Evolutionary conservation across 1,139 yeast species (phyloP), one percentile per base, ranked within the genome.

Genomic region (Candida sanyaensis): DNA sequence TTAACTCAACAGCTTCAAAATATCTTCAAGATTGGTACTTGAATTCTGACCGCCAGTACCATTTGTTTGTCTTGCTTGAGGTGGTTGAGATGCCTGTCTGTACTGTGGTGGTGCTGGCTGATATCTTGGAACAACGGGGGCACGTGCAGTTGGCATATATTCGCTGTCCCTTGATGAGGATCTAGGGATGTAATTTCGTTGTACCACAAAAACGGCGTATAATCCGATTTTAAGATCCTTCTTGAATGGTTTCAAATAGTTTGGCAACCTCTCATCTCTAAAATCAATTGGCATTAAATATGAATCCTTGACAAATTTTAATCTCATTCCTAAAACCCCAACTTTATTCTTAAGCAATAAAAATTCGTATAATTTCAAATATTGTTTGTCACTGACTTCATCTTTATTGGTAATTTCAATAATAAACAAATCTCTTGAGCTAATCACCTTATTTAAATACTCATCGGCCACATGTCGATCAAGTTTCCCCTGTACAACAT

Each of bases 401-500:
- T 38, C 45, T 27, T 32, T 44, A 27, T 40, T 33, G 71, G 63
- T 41, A 32, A 83, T 51, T 52, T 75, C 74, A 38, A 81, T 70
- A 28, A 86, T 61, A 33, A 76, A 78, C 33, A 88, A 62, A 53
- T 78, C 79, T 51, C 88, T 71, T 11, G 68, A 59, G n/a, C 38
- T 30, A 2, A 69, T 60, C 13, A 85, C 78, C 54, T 76, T 75
- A 41, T 65, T 59, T 48, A 88, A 67, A 59, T 88, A 88, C 6
- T 69, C 68, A 46, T 79, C 83, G 0, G 91, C 93, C 42, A 67
- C 71, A 3, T 55, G 48, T 7, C 73, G 64, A 58, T 80, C 84
- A 43, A 88, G 69, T 47, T 89, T 71, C 1, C 96, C 96, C 53
- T 83, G 86, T 40, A 87, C 70, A 34, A 70, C 71, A 49, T 85